Evolutionary conservation across 2,329 filamentous ascomycete species (phyloP), one percentile per base, ranked within the genome.

Genomic region (Diaporthe sp.): DNA sequence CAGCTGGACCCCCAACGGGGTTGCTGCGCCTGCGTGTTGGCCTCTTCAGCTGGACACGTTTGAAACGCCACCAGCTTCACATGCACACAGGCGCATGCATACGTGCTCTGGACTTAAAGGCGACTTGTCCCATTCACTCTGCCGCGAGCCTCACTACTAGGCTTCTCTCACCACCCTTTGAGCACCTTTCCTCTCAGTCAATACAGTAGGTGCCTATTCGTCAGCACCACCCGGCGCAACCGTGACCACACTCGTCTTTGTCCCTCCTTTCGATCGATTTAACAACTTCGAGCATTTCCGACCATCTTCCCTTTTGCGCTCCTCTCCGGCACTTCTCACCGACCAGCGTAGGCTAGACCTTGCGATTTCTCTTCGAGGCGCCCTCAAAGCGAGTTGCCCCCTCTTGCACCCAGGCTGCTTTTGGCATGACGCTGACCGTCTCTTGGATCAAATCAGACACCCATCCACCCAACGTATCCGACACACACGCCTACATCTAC

Each of bases 51-150:
- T 72, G 71, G 57, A 51, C 71, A 72, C 58, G 71, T 73, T 55
- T 73, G 58, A 73, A 73, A 73, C 71, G 37, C 34, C 58, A 42
- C 57, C 71, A 53, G 57, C 57, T 61, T 68, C 62, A 68, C 62
- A 68, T 68, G 62, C 39, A 39, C 57, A 55, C n/a, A 22, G 53
- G 25, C 53, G 53, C 53, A 55, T 55, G 57, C 19, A n/a, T 39
- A 15, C 58, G 2, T 61, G 6, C 58, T 62, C n/a, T n/a, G 6
- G n/a, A 46, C 39, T 44, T 42, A 62, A 46, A 62, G 60, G 39
- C 39, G 39, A 62, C n/a, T 31, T 28, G 39, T 62, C 39, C 39
- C 25, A 22, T 39, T 31, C 37, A 25, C 37, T 10, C 58, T 28
- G n/a, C n/a, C 58, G 53, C n/a, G 55, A 58, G 19, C 37, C 22